Evolutionary conservation across 768 basidiomycete genomes (phyloP), one percentile per base, ranked within the genome.

Genomic region (Phanerodontia chrysosporium): DNA sequence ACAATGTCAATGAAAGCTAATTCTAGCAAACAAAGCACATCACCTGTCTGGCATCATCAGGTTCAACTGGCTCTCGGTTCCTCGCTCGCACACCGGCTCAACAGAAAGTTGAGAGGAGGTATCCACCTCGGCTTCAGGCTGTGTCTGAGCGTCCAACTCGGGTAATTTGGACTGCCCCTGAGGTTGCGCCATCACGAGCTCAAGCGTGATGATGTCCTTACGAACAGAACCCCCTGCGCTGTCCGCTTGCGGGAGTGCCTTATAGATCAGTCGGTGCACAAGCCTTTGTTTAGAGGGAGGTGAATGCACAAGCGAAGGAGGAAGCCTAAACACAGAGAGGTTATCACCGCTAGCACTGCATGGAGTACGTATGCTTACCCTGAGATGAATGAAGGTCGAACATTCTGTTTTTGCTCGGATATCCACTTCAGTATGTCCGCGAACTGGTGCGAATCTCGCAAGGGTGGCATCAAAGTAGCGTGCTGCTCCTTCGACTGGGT

Each of bases 41-140:
- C 51, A 83, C 85, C 83, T 77, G 65, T 85, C 79, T 42, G 85
- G 85, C 64, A 86, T 70, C 76, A 85, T 73, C 21, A 86, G 46
- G 66, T 84, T 77, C 32, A 84, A 28, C 8, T 63, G 69, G 36
- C 64, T 69, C 62, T 79, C 76, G 42, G 62, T 67, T 44, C 74
- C 80, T 52, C 63, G 66, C 66, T 67, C 72, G 57, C 76, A 82
- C 24, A 53, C 66, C 18, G 66, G 62, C 12, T 46, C 52, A 27
- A 54, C 32, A 59, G 57, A 54, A 60, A 58, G 42, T 58, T 22
- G 32, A 35, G 39, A 12, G 39, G 18, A 18, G 18, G 8, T 18
- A 9, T 42, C 39, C 10, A 18, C 39, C 4, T 42, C n/a, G n/a
- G 32, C 39, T 42, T 18, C 10, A 42, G n/a, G 16, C 35, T n/a